Evolutionary conservation across 1,139 yeast genomes (phyloP).

Genomic region (Yamadazyma sp.): DNA sequence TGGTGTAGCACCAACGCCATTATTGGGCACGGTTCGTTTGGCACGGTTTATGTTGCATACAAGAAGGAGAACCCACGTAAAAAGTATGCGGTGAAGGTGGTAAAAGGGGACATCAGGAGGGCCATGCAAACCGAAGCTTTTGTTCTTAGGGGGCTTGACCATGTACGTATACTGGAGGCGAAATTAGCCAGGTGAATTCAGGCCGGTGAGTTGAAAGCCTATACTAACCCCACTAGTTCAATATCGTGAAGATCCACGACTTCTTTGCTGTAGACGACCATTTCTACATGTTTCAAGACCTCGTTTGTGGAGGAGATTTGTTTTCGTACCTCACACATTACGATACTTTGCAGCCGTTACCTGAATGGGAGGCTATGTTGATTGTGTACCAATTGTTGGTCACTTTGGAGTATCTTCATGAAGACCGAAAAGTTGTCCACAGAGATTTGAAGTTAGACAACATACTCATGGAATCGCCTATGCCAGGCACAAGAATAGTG

Average conservation of each 20-base stretch:
- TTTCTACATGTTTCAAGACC: conserved; percentile 51
- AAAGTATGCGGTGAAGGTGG: conserved; percentile 54
- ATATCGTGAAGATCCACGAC: conserved; percentile 44
- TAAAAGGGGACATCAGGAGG: conserved; percentile 23
- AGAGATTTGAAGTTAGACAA: conserved; percentile 50
- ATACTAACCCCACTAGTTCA: conserved; percentile 32
- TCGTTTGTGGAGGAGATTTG: conserved; percentile 63
- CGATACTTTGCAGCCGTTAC: conserved; percentile 35
- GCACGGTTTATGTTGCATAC: conserved; percentile 42
- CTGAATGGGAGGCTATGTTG: conserved; percentile 55
- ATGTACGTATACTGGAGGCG: conserved; percentile 40
- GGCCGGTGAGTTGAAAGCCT: too few species aligned
- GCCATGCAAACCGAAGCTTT: conserved; percentile 37
- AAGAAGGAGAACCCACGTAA: conserved; percentile 13
- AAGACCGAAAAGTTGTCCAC: conserved; percentile 18
- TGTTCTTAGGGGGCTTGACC: conserved; percentile 35
- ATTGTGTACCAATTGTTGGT: conserved; percentile 56
- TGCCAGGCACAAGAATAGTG: conserved; percentile 50
- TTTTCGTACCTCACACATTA: conserved; percentile 58
- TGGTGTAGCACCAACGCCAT: conserved; percentile 47
- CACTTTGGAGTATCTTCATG: conserved; percentile 56
- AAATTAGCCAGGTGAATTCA: too few species aligned
- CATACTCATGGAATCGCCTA: conserved; percentile 51
- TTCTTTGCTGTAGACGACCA: conserved; percentile 35
- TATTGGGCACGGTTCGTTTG: conserved; percentile 64